A percentile compares a stretch with the other conserved stretches of the same genome.
Evolutionary conservation across 2,329 filamentous ascomycete species (phyloP).

Genomic region (Epichloe amarillans): DNA sequence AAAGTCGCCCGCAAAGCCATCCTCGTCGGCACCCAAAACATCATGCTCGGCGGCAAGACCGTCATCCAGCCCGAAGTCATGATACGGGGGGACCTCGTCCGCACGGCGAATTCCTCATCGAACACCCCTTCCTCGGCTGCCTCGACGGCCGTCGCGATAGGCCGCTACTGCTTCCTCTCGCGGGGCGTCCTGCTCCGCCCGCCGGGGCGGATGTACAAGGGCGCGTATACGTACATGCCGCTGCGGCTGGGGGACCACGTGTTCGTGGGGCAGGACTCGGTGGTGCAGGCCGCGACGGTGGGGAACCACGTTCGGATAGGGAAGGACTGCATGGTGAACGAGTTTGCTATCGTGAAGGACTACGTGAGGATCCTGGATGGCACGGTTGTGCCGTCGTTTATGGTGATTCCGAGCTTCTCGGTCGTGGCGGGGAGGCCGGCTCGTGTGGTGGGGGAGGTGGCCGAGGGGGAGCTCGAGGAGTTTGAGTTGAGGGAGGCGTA

Average conservation of each 20-base stretch:
- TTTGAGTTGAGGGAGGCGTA: conserved; percentile 53
- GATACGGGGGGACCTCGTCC: conserved; percentile 78
- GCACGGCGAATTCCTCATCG: conserved; percentile 32
- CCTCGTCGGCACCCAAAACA: conserved; percentile 92
- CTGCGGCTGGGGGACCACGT: conserved; percentile 92
- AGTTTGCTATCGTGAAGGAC: conserved; percentile 87
- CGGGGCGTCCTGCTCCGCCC: conserved; percentile 68
- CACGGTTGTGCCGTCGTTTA: conserved; percentile 69
- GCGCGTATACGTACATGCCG: conserved; percentile 68
- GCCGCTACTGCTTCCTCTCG: conserved; percentile 81
- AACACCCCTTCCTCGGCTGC: conserved; percentile 30
- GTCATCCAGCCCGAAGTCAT: conserved; percentile 93
- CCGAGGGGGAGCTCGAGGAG: conserved; percentile 49
- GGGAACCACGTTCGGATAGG: conserved; percentile 82
- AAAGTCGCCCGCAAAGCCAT: conserved; percentile 88
- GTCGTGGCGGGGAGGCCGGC: conserved; percentile 79
- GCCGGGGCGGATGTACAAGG: conserved; percentile 70
- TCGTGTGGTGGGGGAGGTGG: conserved; percentile 68
- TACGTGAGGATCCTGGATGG: conserved; percentile 80
- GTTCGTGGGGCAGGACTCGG: conserved; percentile 62
- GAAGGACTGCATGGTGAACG: conserved; percentile 60
- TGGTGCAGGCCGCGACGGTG: conserved; percentile 73
- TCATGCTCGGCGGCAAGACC: conserved; percentile 91
- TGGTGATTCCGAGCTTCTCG: conserved; percentile 86
- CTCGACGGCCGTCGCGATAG: conserved; percentile 64